A percentile compares a stretch with the other conserved stretches of the same genome.
These are phyloP conservation scores for Zasmidium angulare DNA, from an alignment of 2,329 filamentous ascomycete genomes.

Conservation along the genomic window DNA sequence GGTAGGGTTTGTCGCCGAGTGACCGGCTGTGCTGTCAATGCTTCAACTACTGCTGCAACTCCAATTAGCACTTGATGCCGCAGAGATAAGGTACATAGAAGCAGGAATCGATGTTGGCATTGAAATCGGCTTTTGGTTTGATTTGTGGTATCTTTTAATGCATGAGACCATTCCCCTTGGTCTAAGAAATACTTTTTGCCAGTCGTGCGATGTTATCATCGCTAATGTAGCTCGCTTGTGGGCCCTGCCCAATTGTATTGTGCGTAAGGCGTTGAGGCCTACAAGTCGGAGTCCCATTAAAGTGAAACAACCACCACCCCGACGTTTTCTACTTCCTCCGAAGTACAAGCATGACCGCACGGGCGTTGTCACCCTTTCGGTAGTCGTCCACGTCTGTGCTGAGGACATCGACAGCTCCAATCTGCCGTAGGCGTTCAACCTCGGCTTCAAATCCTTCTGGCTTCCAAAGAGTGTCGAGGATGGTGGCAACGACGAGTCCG, in stretches of 20 bases:
- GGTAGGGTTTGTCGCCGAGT: too few species aligned
- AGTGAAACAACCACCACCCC: background rate
- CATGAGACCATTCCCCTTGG: background rate
- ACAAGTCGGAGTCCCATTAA: background rate
- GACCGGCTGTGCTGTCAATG: too few species aligned
- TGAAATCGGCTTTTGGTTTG: background rate
- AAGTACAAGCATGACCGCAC: conserved; percentile 26
- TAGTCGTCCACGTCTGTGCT: conserved; percentile 34
- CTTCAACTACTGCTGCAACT: background rate
- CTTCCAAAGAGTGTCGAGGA: conserved; percentile 53
- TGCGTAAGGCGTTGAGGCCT: background rate
- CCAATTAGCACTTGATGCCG: too few species aligned
- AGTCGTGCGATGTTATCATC: background rate
- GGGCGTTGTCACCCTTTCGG: conserved; percentile 27
- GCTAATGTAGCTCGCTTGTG: background rate
- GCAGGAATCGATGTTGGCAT: background rate
- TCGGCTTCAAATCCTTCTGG: conserved; percentile 49
- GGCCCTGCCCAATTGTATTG: background rate
- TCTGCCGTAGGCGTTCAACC: conserved; percentile 40
- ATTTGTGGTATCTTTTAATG: background rate
- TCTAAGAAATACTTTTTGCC: background rate
- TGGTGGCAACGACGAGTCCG: conserved; percentile 54
- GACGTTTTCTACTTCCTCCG: conserved; percentile 18
- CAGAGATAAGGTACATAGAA: background rate
- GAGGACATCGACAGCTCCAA: conserved; percentile 39